Conservation (phyloP, 768 basidiomycete species). For the Phylloporus scabripes region DNA sequence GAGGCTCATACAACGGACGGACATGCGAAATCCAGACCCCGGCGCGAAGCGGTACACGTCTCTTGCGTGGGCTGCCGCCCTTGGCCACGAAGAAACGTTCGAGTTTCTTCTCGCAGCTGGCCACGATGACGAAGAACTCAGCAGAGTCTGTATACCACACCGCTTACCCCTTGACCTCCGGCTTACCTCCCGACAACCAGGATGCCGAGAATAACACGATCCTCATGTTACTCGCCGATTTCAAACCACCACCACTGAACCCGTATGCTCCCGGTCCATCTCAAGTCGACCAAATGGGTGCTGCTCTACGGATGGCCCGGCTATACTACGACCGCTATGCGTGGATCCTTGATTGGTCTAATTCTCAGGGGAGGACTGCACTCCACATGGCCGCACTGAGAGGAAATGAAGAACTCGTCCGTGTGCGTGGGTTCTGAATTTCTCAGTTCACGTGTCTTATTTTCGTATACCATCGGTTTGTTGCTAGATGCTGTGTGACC, state of each 20-base stretch:
- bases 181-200: constrained; percentile 37
- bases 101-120: constrained; percentile 82
- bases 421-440: constrained; percentile 45
- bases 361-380: constrained; percentile 83
- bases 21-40: constrained; percentile 88
- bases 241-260: constrained; percentile 48
- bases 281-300: constrained; percentile 60
- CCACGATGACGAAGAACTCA: constrained; percentile 91
- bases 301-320: constrained; percentile 80
- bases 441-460: constrained; percentile 7
- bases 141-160: constrained; percentile 54
- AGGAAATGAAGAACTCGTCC: constrained; percentile 85
- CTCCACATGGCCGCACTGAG: constrained; percentile 83
- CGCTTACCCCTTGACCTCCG: constrained; percentile 5
- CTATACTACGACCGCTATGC: constrained; percentile 84
- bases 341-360: constrained; percentile 89
- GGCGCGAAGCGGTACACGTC: constrained; percentile 74
- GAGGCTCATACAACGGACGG: constrained; percentile 77
- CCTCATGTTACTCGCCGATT: constrained; percentile 86
- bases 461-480: constrained; percentile 6
- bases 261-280: constrained; percentile 43
- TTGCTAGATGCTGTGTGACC: constrained; percentile 79
- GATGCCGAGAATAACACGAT: constrained; percentile 92
- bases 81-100: constrained; percentile 89
- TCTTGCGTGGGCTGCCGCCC: constrained; percentile 85